Percentiles rank a stretch among this genome's conserved stretches.
phyloP scores from a whole-genome alignment of 441 rosid species.

The Populus hybrid region DNA sequence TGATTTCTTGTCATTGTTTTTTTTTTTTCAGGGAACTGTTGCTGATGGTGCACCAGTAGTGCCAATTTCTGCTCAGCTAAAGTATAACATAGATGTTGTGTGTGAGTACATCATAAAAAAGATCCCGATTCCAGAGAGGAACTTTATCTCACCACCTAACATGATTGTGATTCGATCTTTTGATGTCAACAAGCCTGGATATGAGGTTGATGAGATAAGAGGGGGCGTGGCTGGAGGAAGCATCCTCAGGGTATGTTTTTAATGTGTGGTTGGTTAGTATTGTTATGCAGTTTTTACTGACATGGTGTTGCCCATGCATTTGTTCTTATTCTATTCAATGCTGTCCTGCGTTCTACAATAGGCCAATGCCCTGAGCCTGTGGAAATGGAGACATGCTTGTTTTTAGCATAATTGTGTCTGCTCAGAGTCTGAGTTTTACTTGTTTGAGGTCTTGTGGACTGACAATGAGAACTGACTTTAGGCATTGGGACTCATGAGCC shows the following conservation, averaged over 20 bases:
- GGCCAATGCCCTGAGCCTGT: background rate
- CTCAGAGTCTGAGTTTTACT: background rate
- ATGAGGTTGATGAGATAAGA: constrained; percentile 81
- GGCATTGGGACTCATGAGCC: background rate
- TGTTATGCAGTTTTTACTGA: background rate
- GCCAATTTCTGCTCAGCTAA: constrained; percentile 91
- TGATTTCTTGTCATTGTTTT: background rate
- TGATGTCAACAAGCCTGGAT: constrained; percentile 96
- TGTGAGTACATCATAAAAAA: constrained; percentile 88
- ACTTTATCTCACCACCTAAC: constrained; percentile 80
- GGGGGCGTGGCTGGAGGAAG: constrained; percentile 99
- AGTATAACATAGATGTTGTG: constrained; percentile 85
- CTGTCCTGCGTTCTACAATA: background rate
- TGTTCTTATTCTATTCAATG: background rate
- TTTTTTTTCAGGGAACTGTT: constrained; percentile 66
- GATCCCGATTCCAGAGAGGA: constrained; percentile 92
- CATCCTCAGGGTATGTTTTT: constrained; percentile 65
- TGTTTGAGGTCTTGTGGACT: background rate
- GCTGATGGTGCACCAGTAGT: constrained; percentile 91
- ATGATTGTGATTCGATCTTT: constrained; percentile 96
- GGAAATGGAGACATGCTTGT: background rate
- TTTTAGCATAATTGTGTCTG: background rate
- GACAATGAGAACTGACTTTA: background rate
- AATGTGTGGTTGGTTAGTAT: background rate
- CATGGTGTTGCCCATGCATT: background rate